Evolutionary conservation across 108 stramenopile genomes (phyloP).

Genomic region (Cylindrotheca fusiformis): DNA sequence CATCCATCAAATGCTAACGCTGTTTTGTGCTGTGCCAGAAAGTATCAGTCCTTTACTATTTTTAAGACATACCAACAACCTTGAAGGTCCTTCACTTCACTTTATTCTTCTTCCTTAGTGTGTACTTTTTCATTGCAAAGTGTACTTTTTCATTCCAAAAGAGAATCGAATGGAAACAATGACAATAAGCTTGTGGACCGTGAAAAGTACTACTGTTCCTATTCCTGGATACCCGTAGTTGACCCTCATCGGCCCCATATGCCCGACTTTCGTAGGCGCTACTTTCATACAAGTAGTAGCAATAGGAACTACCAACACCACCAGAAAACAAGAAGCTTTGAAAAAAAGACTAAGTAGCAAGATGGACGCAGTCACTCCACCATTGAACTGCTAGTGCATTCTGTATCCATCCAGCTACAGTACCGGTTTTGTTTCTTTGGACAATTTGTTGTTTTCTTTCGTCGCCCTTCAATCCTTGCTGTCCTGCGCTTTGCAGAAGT

Average conservation of each 20-base stretch:
- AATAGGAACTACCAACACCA: neutral
- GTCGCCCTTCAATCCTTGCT: neutral
- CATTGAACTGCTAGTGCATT: neutral
- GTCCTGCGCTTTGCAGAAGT: neutral
- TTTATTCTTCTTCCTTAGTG: neutral
- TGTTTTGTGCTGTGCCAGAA: neutral
- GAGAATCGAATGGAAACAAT: too few species aligned
- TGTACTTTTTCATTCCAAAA: too few species aligned
- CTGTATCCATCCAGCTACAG: neutral
- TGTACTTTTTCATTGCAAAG: too few species aligned
- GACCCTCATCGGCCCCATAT: neutral
- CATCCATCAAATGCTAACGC: neutral
- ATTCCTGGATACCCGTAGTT: too few species aligned
- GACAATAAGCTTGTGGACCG: too few species aligned
- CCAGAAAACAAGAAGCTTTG: neutral
- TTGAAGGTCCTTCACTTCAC: neutral
- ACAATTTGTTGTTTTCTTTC: neutral
- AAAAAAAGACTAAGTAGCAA: neutral
- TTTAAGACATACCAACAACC: neutral
- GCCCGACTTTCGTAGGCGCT: neutral
- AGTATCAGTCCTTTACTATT: neutral
- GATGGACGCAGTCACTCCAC: neutral
- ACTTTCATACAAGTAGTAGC: neutral
- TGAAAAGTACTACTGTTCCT: too few species aligned
- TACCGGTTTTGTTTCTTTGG: neutral